A percentile compares a stretch with the other conserved stretches of the same genome.
These are phyloP conservation scores for Isoetes taiwanensis DNA, from an alignment of 75 land plant species.

Conservation along the genomic window DNA sequence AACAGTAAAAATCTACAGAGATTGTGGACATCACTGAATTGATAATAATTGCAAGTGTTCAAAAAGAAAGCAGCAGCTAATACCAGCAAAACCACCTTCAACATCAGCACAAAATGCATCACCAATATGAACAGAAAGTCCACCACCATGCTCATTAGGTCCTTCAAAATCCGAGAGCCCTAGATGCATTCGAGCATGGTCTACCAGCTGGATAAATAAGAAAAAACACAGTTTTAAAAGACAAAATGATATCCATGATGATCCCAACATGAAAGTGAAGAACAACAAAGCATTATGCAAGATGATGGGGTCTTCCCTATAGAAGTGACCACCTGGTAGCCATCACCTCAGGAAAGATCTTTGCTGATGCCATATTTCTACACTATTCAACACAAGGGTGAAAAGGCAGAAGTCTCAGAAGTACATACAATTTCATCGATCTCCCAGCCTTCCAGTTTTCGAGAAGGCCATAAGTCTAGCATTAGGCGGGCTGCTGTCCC, in stretches of 20 bases:
- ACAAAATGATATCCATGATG: not conserved
- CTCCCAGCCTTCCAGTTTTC: constrained; percentile 69
- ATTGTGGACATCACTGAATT: too few relatives aligned
- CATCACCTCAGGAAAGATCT: not conserved
- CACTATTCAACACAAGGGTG: not conserved
- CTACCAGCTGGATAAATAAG: constrained; percentile 73
- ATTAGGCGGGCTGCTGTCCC: constrained; percentile 71
- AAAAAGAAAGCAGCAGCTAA: too few relatives aligned
- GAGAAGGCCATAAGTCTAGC: constrained; percentile 55
- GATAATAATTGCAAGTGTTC: too few relatives aligned
- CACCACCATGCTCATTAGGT: constrained; percentile 37
- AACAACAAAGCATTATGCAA: not conserved
- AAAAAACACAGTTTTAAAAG: not conserved
- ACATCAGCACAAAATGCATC: constrained; percentile 42
- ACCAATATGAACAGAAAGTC: constrained; percentile 43
- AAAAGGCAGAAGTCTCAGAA: not conserved
- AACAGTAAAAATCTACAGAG: too few relatives aligned
- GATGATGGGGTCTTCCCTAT: not conserved
- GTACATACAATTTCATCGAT: constrained; percentile 50
- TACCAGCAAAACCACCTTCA: constrained; percentile 64
- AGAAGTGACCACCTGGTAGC: not conserved
- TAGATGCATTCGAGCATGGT: constrained; percentile 45
- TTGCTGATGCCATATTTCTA: not conserved
- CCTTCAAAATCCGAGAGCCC: constrained; percentile 50
- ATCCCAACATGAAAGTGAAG: not conserved